phyloP scores from a whole-genome alignment of 768 basidiomycete species.

The Lenzites betulinus region DNA sequence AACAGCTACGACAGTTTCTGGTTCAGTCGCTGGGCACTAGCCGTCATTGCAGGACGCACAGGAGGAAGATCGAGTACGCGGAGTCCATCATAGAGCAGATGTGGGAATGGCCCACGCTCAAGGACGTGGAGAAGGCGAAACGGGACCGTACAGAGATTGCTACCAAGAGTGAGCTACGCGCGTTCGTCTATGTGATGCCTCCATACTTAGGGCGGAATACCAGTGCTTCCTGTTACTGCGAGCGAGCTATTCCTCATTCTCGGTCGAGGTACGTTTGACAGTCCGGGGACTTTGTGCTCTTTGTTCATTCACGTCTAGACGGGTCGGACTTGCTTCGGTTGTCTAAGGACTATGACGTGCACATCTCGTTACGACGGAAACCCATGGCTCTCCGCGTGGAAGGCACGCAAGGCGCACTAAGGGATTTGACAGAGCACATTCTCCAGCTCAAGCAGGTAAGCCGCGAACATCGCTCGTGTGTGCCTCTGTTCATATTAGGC shows the following conservation, averaged over 20 bases:
- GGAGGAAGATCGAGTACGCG: conserved; percentile 30
- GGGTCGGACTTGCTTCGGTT: conserved; percentile 61
- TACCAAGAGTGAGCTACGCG: conserved; percentile 42
- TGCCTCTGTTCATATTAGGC: not conserved
- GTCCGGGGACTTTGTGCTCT: not conserved
- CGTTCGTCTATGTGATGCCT: not conserved
- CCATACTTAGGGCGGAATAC: not conserved
- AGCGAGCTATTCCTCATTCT: conserved; percentile 69
- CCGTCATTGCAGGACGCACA: conserved; percentile 10
- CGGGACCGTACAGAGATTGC: conserved; percentile 52
- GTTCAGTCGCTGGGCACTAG: conserved; percentile 46
- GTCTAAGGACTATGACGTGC: conserved; percentile 61
- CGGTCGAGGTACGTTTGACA: conserved; percentile 55
- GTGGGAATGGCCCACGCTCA: conserved; percentile 71
- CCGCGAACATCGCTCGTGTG: not conserved
- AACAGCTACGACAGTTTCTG: conserved; percentile 60
- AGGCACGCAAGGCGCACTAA: conserved; percentile 56
- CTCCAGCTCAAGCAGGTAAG: conserved; percentile 51
- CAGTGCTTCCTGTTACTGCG: conserved; percentile 59
- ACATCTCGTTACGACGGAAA: conserved; percentile 55
- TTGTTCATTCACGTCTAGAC: conserved; percentile 43
- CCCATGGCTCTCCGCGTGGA: conserved; percentile 63
- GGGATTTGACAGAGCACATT: conserved; percentile 50
- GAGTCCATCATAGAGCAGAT: conserved; percentile 56
- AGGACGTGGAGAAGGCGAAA: conserved; percentile 50